Percentiles rank a stretch among this genome's conserved stretches.
phyloP scores from a whole-genome alignment of 345 rosid genomes.

The Rhizophora apiculata region DNA sequence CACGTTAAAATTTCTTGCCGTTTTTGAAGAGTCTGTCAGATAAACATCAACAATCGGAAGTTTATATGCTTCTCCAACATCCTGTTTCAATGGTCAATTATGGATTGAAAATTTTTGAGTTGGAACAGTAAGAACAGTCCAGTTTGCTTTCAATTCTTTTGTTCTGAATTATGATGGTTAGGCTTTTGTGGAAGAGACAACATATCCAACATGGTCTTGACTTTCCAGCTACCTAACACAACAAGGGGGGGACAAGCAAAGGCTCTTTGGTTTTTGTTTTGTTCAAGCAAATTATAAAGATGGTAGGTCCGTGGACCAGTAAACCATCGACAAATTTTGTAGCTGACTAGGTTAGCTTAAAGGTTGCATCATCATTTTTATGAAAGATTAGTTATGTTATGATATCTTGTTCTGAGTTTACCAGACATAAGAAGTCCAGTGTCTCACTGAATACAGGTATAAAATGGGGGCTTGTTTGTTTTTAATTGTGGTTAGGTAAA shows the following conservation, averaged over 20 bases:
- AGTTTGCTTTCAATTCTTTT: not conserved
- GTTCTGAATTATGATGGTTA: no score
- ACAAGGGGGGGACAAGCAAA: not conserved
- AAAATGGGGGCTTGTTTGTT: not conserved
- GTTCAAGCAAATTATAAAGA: not conserved
- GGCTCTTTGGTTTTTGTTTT: conserved; percentile 13
- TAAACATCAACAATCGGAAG: not conserved
- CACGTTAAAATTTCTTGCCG: conserved; percentile 26
- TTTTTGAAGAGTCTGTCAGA: conserved; percentile 18
- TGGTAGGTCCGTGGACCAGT: conserved; percentile 1
- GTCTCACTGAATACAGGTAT: not conserved
- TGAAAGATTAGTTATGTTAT: not conserved
- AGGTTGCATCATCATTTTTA: not conserved
- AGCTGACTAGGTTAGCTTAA: not conserved
- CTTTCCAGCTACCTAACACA: not conserved
- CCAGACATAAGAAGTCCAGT: not conserved
- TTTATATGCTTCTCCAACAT: not conserved
- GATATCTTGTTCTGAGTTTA: conserved; percentile 1
- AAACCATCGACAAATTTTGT: not conserved
- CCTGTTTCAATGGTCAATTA: not conserved
- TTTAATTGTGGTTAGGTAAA: conserved; percentile 10
- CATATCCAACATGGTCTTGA: not conserved
- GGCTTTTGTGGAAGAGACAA: not conserved
- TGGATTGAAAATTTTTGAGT: not conserved
- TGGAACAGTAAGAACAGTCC: not conserved